A percentile compares a stretch with the other conserved stretches of the same genome.
phyloP scores from a whole-genome alignment of 1,139 yeast genomes.

The Kluyveromyces marxianus region DNA sequence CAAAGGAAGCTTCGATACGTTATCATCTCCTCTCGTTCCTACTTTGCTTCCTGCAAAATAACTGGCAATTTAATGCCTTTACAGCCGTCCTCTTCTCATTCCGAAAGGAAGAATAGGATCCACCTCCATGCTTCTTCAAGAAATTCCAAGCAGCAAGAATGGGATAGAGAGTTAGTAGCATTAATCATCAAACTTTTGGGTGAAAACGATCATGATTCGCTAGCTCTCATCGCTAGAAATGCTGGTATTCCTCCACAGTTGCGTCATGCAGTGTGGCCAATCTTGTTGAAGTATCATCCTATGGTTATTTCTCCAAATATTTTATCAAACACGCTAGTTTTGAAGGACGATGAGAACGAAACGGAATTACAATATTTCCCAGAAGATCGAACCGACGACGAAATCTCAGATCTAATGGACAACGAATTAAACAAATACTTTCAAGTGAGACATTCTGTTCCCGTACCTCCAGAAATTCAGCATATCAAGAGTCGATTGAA shows the following conservation, averaged over 20 bases:
- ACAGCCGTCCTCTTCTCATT: slow-evolving; percentile 1
- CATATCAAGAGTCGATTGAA: slow-evolving; percentile 53
- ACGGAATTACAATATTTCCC: slow-evolving; percentile 13
- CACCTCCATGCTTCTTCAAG: slow-evolving; percentile 14
- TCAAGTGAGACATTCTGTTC: slow-evolving; percentile 14
- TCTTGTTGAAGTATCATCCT: slow-evolving; percentile 73
- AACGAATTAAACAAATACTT: slow-evolving; percentile 29
- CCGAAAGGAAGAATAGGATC: slow-evolving; percentile 4
- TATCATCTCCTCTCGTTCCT: too few relatives aligned
- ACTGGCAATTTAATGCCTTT: slow-evolving; percentile 1
- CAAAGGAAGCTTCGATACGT: too few relatives aligned
- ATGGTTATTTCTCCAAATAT: slow-evolving; percentile 71
- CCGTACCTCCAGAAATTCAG: slow-evolving; percentile 11
- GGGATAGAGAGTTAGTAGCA: slow-evolving; percentile 23
- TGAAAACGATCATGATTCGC: slow-evolving; percentile 33
- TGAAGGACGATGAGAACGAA: slow-evolving; percentile 16
- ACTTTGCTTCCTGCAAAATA: too few relatives aligned
- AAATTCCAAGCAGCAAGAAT: slow-evolving; percentile 23
- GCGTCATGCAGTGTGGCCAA: slow-evolving; percentile 79
- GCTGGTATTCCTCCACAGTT: slow-evolving; percentile 80
- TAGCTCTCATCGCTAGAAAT: slow-evolving; percentile 76
- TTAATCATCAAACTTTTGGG: slow-evolving; percentile 23
- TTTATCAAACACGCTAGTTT: slow-evolving; percentile 42
- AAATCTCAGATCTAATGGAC: slow-evolving; percentile 18
- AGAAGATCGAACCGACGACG: slow-evolving; percentile 12